Base-by-base conservation (phyloP, 2,329 filamentous ascomycete species). In the Polychaeton citri region DNA sequence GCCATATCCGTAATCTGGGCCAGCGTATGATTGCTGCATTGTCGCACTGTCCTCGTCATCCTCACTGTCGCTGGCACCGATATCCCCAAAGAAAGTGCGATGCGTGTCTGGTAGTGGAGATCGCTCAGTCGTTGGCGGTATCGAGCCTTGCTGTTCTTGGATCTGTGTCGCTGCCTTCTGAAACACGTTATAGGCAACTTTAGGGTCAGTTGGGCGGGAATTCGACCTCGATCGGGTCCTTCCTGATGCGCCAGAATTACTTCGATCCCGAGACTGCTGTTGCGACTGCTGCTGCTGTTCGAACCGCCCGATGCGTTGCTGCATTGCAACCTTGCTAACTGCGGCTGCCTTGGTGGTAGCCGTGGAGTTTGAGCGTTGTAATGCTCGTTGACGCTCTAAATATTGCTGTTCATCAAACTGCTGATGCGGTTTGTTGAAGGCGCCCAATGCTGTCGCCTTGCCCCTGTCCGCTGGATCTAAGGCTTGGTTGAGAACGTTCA, bases 401-500 rank as follows among this genome's bases (percentile, higher is more conserved):
- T 84, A 95, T 50, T 84, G 81, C 15, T 79, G 75, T 51, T 95
- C 87, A 49, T 93, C 84, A 47, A 90, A 94, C 6, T 76, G 72
- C 34, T 79, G 73, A 2, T 65, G 62, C 1, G 86, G 82, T 52
- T 85, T 85, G 44, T 80, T 80, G 56, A 80, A 80, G 0, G 75
- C 64, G 19, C 76, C 75, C 58, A 77, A 65, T 1, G 83, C 81
- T 0, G 84, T 92, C 4, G 83, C 81, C 53, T 90, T 93, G 35
- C 81, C 84, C 32, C 74, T 67, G 47, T 94, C 87, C 43, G 77
- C 76, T 0, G 81, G 79, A 40, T 83, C 75, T 9, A 90, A 70
- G 6, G 78, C 70, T 30, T 68, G 66, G 10, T 62, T 59, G 10
- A 92, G 66, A 1, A 71, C 56, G 2, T 70, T 61, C 12, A 68